Evolutionary conservation across 2,329 filamentous ascomycete species (phyloP), one percentile per base, ranked within the genome.

Genomic region (Allantophomopsis cytisporea): DNA sequence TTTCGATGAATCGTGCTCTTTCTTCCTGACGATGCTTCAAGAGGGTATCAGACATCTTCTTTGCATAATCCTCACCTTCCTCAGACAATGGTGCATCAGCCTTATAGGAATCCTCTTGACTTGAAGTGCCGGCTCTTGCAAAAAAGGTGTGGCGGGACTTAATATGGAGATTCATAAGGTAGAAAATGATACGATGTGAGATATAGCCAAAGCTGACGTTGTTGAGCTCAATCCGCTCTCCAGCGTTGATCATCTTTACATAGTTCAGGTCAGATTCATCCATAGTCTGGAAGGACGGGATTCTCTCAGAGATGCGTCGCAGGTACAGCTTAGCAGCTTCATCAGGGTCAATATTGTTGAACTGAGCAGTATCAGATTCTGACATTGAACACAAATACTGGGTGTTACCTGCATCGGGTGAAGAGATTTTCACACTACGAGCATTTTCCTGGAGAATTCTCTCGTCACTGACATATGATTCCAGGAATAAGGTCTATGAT

Each of bases 211-310:
- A 96, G 54, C 82, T 88, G 57, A 91, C 84, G 49, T 96, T 95
- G 64, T 98, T 98, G 61, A 96, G 89, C 51, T 89, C 82, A 54
- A 98, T 82, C 49, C 86, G 79, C 54, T 89, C 78, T 35, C 91
- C 91, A 7, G 91, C 91, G 50, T 98, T 98, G 57, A 96, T 94
- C 89, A 98, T 95, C 66, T 94, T 95, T 64, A 98, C 89, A 63
- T 89, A 98, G 58, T 96, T 94, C 46, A 98, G 71, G 48, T 96
- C 88, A 21, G 73, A 71, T 59, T 98, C 91, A 52, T 88, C 74
- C 87, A 98, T 96, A 1, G 86, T 94, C 63, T 98, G 88, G 51
- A 94, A 98, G 43, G 89, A 80, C 15, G 91, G 91, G 43, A 98
- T 98, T 50, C 91, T 85, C 50, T 84, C 80, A 46, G 86, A 80